Evolutionary conservation across 169 alveolate genomes (phyloP), one percentile per base, ranked within the genome.

Genomic region (Cryptosporidium sp.): DNA sequence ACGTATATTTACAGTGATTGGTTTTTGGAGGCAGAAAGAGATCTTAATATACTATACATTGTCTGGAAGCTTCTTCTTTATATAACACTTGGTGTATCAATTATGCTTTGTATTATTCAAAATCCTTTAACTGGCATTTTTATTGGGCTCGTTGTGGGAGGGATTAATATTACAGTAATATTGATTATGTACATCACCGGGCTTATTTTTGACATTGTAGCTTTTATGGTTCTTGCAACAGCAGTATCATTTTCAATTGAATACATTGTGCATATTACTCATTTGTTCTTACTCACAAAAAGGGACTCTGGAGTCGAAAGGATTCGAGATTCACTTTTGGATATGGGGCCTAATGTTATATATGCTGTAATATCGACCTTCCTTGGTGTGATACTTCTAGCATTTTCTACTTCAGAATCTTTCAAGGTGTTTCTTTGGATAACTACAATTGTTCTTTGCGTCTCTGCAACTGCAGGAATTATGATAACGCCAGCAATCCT

Each of bases 201-300:
- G 8, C 67, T 62, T 26, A 80, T 80, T 33, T 80, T 80, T 65
- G 89, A 80, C 45, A 80, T 80, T 41, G 80, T 80, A n/a, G 74
- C 89, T 31, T 80, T 80, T 26, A 80, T 80, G 89, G 89, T 80
- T 45, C 68, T 80, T 1, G 89, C 75, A 10, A 80, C 89, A 18
- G 89, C 89, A 41, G 89, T 80, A 31, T 80, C 89, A 14, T 80
- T 80, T 48, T 80, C 89, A n/a, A 80, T 80, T 18, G 89, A 80
- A 65, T 80, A 80, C 45, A 50, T 80, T 39, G 89, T 80, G 0
- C 89, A 80, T 16, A 80, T 80, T 14, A 80, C 89, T 7, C 89
- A 80, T 43, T 67, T 80, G 26, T 80, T 80, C 45, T n/a, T 80
- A 29, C 62, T 62, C 0, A 80, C 89, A 31, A 43, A 65, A 43